Base-by-base conservation (phyloP, 306 rosid species). In the Begonia peltatifolia region DNA sequence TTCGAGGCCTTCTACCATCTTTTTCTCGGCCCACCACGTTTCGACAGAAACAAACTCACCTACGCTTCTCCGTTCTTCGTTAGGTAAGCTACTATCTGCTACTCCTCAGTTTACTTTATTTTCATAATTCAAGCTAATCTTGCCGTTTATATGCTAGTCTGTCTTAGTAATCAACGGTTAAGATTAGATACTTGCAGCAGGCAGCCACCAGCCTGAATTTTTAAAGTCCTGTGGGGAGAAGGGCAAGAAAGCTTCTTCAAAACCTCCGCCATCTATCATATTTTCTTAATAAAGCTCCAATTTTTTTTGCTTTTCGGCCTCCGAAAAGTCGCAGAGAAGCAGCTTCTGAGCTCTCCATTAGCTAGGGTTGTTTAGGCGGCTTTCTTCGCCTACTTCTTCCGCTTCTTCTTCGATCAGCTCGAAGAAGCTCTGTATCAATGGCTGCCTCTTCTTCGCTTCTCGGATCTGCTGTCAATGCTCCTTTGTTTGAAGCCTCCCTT, bases 381-480 rank as follows among this genome's bases (percentile, higher is more conserved):
- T 51, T 18, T 18, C 16, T n/a, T 8, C 7, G 46, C 12, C 49
- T 9, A 3, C 50, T 41, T 14, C 59, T 14, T 47, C 47, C 6
- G 0, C 12, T 41, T 16, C 6, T 36, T 11, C 47, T 54, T 41
- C 35, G 12, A 22, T 23, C 17, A 41, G 6, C 58, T 56, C 16
- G 36, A 18, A 11, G 9, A 43, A 44, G 17, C 13, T n/a, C 16
- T 58, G 42, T 43, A 47, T 59, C 74, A 64, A 89, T 89, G 97
- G 94, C 87, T 36, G 74, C 74, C 38, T 30, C 38, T 22, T 59
- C 87, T 20, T 76, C 84, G 41, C 62, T 82, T 8, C 76, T 84
- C 64, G 72, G 94, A 84, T 84, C 93, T 63, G 56, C 80, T 0
- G 36, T 64, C 38, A 15, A 78, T 23, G 47, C 77, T 60, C 44